These are phyloP conservation scores for Amoeboaphelidium occidentale DNA, from an alignment of 371 early-diverging fungal genomes.

Conservation along the genomic window DNA sequence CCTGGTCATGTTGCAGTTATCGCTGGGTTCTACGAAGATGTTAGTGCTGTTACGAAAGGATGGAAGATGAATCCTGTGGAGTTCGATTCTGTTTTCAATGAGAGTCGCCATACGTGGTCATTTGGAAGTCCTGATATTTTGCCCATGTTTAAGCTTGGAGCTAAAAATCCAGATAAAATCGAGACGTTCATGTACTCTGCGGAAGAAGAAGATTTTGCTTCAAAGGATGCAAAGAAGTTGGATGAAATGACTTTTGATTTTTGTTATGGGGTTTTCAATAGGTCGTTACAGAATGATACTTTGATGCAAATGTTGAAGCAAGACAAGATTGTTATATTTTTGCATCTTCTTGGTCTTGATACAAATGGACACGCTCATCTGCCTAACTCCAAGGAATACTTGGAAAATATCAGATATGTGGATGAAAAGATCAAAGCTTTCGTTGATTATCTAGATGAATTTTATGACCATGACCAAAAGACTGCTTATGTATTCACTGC, in stretches of 20 bases:
- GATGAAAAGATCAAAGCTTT: constrained; percentile 44
- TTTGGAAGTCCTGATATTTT: constrained; percentile 91
- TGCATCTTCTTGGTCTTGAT: constrained; percentile 79
- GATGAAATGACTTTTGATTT: constrained; percentile 72
- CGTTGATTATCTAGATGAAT: constrained; percentile 33
- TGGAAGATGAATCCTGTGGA: constrained; percentile 93
- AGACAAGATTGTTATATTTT: constrained; percentile 58
- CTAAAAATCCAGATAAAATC: constrained; percentile 40
- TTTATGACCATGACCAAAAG: constrained; percentile 46
- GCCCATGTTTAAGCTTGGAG: constrained; percentile 81
- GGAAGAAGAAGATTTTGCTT: constrained; percentile 65
- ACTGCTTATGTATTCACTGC: constrained; percentile 77
- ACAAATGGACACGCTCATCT: constrained; percentile 77
- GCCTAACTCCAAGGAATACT: constrained; percentile 57
- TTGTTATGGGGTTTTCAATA: constrained; percentile 23
- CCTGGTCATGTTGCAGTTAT: constrained; percentile 92
- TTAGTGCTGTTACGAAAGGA: constrained; percentile 81
- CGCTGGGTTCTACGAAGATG: constrained; percentile 92
- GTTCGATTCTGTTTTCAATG: constrained; percentile 84
- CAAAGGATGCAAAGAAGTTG: constrained; percentile 46
- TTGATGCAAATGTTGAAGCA: constrained; percentile 30
- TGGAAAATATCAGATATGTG: constrained; percentile 51
- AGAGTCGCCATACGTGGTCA: constrained; percentile 74
- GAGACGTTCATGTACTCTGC: constrained; percentile 70
- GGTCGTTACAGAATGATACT: constrained; percentile 22